A percentile compares a stretch with the other conserved stretches of the same genome.
phyloP scores from a whole-genome alignment of 2,329 filamentous ascomycete genomes.

The Talaromyces sp. region DNA sequence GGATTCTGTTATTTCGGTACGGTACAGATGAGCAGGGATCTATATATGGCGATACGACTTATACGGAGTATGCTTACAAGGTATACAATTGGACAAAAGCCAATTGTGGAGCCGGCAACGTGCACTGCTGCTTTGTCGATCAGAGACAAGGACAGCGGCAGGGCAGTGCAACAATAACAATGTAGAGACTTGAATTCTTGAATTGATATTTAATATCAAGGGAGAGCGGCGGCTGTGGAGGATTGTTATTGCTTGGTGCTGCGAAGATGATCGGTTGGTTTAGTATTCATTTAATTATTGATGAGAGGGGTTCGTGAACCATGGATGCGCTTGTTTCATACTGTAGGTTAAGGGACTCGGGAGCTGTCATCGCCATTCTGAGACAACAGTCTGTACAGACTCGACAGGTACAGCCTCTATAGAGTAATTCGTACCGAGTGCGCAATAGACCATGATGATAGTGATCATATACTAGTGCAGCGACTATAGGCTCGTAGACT shows the following conservation, averaged over 20 bases:
- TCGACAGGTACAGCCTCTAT: too few relatives aligned
- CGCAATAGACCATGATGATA: not conserved
- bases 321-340: not conserved
- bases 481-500: too few relatives aligned
- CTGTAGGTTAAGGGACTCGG: not conserved
- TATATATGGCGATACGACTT: not conserved
- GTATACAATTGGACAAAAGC: not conserved
- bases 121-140: not conserved
- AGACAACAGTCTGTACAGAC: too few relatives aligned
- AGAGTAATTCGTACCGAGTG: not conserved
- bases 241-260: not conserved
- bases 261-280: not conserved
- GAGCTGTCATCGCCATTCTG: not conserved
- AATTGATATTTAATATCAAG: not conserved
- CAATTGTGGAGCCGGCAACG: not conserved
- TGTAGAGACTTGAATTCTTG: too few relatives aligned
- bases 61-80: too few relatives aligned
- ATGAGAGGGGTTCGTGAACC: not conserved
- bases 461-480: too few relatives aligned
- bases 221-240: not conserved
- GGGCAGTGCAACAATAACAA: not conserved
- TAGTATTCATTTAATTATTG: not conserved
- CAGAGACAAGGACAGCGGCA: not conserved
- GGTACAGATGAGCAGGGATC: not conserved
- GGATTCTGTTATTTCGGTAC: not conserved